Base-by-base conservation (phyloP, 371 early-diverging fungal genomes). In the Saksenaea oblongispora region DNA sequence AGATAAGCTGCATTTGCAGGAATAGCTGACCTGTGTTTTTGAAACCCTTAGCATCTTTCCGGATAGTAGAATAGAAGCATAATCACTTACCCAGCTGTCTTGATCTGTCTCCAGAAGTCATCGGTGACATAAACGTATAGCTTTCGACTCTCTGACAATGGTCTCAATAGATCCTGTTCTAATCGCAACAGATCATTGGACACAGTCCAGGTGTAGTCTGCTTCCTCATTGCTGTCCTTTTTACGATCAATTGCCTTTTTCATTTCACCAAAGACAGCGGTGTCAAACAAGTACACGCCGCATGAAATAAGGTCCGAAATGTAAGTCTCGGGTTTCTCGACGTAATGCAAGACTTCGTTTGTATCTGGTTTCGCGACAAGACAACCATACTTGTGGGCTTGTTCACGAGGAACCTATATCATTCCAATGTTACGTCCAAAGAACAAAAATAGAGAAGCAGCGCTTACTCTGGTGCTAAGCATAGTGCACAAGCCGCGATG, bases 321-420 rank as follows among this genome's bases (percentile, higher is more conserved):
- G 70, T 94, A 96, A 0, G 94, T 85, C 71, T 96, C 95, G 15
- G 97, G 98, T 80, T 98, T 98, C 72, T 98, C 97, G 34, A 96
- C 98, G 75, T 97, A 98, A 78, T 98, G 98, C 61, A 93, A 81
- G 0, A 97, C 96, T 71, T 95, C 90, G 54, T 87, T 77, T 13
- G 92, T 93, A 36, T 89, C 89, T 10, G 87, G 80, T 67, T 95
- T 88, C n/a, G 93, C 86, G 11, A 97, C 95, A 39, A 98, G 74
- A 79, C 95, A 95, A 44, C 98, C 98, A 80, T 91, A 98, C 68
- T 90, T 89, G 63, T 86, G 86, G 35, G 94, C 95, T 59, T 84
- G 73, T 34, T 89, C 85, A 22, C 89, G 85, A 31, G 88, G 86
- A 0, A 91, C 90, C 76, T 79, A 28, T 11, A 39, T 75, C 64